phyloP scores from a whole-genome alignment of 2,329 filamentous ascomycete genomes.

The Colletotrichum karsti region DNA sequence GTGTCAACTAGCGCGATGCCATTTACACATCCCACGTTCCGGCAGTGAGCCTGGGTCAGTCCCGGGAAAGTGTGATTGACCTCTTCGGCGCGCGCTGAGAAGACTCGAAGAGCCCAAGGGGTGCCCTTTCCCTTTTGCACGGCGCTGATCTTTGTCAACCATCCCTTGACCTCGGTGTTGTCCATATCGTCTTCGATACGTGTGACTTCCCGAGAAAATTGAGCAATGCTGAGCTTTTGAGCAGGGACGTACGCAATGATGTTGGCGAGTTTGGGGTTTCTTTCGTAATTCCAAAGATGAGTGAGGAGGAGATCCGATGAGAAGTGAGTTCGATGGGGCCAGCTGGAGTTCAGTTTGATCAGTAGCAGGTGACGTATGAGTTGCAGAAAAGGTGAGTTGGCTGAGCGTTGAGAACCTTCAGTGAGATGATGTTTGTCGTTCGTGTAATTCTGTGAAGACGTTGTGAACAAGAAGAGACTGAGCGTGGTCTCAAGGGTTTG shows the following conservation, averaged over 20 bases:
- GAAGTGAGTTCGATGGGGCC: too few species aligned
- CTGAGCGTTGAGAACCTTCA: too few species aligned
- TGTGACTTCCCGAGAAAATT: not conserved
- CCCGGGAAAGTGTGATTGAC: not conserved
- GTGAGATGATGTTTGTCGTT: too few species aligned
- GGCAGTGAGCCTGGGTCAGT: not conserved
- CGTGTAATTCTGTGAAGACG: too few species aligned
- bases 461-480: too few species aligned
- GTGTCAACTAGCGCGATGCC: not conserved
- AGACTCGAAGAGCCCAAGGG: not conserved
- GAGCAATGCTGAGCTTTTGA: not conserved
- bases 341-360: too few species aligned
- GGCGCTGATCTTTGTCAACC: not conserved
- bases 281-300: too few species aligned
- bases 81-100: not conserved
- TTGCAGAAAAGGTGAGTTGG: too few species aligned
- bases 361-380: too few species aligned
- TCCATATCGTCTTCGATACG: not conserved
- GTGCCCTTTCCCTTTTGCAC: not conserved
- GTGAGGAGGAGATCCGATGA: too few species aligned
- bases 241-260: not conserved
- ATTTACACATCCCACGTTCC: not conserved
- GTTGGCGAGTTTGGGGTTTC: too few species aligned
- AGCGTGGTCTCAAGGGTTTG: too few species aligned
- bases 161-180: not conserved